phyloP scores from a whole-genome alignment of 1,284 basidiomycete species.

The Boletus hoseneyae region DNA sequence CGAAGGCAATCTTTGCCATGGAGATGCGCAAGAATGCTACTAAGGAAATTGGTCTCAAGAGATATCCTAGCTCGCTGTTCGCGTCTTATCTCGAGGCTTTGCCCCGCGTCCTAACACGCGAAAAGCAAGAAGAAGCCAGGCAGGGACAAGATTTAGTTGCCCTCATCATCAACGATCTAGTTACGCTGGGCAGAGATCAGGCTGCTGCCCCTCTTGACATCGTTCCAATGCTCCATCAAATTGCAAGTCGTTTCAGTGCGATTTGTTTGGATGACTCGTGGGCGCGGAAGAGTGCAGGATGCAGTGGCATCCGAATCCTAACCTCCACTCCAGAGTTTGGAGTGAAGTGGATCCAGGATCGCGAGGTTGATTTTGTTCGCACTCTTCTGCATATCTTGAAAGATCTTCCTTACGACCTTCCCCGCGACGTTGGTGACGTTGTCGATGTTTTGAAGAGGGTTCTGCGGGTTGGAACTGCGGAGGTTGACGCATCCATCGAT shows the following conservation, averaged over 20 bases:
- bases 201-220: constrained; percentile 52
- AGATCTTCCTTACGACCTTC: constrained; percentile 91
- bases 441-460: constrained; percentile 77
- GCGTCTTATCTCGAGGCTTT: constrained; percentile 76
- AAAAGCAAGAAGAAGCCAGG: constrained; percentile 56
- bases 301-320: constrained; percentile 79
- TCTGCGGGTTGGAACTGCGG: constrained; percentile 67
- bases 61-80: constrained; percentile 60
- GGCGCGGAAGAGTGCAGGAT: constrained; percentile 85
- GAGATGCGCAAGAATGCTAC: constrained; percentile 59
- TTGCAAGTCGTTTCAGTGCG: constrained; percentile 77
- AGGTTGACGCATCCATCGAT: constrained; percentile 43
- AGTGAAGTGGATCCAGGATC: constrained; percentile 81
- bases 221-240: constrained; percentile 66
- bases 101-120: constrained; percentile 66
- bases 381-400: constrained; percentile 93
- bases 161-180: constrained; percentile 66
- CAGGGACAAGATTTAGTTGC: constrained; percentile 61
- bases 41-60: constrained; percentile 51
- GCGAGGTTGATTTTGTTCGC: constrained; percentile 89
- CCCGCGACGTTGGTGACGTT: constrained; percentile 79
- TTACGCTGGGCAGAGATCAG: constrained; percentile 48
- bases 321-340: constrained; percentile 69
- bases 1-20: constrained; percentile 62
- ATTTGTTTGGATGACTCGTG: constrained; percentile 89